These are phyloP conservation scores for Ascochyta fabae DNA, from an alignment of 2,329 filamentous ascomycete genomes.

Conservation along the genomic window DNA sequence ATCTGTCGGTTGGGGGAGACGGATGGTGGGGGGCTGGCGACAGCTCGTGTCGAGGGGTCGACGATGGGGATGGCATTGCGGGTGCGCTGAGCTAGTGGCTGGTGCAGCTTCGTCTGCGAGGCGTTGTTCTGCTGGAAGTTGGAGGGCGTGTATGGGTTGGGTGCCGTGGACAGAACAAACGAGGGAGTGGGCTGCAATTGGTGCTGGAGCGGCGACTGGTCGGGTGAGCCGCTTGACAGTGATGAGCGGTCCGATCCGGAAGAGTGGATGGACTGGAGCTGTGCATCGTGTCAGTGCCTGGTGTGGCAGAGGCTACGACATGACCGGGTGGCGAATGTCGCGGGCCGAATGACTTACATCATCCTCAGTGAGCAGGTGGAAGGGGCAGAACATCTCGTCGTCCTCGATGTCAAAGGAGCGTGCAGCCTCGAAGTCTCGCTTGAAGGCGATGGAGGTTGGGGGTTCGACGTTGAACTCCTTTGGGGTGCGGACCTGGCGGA, in stretches of 20 bases:
- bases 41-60: slow-evolving; percentile 89
- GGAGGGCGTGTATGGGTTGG: slow-evolving; percentile 63
- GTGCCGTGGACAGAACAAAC: slow-evolving; percentile 71
- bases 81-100: slow-evolving; percentile 85
- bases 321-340: slow-evolving; percentile 31
- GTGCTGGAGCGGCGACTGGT: slow-evolving; percentile 88
- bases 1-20: slow-evolving; percentile 70
- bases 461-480: slow-evolving; percentile 80
- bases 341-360: slow-evolving; percentile 68
- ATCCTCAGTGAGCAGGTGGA: slow-evolving; percentile 84
- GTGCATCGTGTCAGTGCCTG: slow-evolving; percentile 47
- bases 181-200: slow-evolving; percentile 74
- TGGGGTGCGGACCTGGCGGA: slow-evolving; percentile 82
- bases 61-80: slow-evolving; percentile 98
- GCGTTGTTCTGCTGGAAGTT: slow-evolving; percentile 62
- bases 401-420: slow-evolving; percentile 95
- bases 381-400: slow-evolving; percentile 92
- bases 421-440: slow-evolving; percentile 86
- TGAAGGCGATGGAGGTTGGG: slow-evolving; percentile 77
- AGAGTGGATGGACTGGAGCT: slow-evolving; percentile 92
- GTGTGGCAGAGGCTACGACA: slow-evolving; percentile 30
- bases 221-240: slow-evolving; percentile 90
- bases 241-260: slow-evolving; percentile 91
- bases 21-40: slow-evolving; percentile 84
- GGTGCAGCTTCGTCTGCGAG: slow-evolving; percentile 81